Evolutionary conservation across 768 basidiomycete species (phyloP).

Genomic region (Pleurotus citrinopileatus): DNA sequence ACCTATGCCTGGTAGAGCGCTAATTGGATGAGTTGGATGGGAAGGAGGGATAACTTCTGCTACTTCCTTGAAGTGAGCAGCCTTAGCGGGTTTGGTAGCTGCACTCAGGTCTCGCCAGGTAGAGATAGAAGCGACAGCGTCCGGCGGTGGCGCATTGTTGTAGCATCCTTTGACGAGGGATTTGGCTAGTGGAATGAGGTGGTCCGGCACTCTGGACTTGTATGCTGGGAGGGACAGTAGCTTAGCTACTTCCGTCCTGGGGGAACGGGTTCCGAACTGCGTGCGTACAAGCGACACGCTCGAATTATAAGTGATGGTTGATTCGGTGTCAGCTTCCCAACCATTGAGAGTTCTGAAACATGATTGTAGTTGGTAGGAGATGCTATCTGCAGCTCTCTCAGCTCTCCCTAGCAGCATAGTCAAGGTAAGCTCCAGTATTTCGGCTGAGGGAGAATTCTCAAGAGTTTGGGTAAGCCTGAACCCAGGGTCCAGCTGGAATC

Average conservation of each 20-base stretch:
- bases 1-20: neutral
- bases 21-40: neutral
- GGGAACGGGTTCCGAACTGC: constrained; percentile 2
- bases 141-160: neutral
- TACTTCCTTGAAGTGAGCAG: neutral
- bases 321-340: no score
- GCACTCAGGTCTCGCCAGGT: neutral
- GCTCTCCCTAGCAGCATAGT: neutral
- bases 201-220: neutral
- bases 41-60: neutral
- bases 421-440: neutral
- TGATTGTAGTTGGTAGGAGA: neutral
- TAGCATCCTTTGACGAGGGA: neutral
- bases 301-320: neutral
- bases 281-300: neutral
- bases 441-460: neutral
- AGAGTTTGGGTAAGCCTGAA: neutral
- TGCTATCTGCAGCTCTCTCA: neutral
- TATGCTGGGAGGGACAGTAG: neutral
- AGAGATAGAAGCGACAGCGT: neutral
- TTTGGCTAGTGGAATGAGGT: neutral
- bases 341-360: neutral
- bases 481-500: neutral
- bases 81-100: neutral
- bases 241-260: constrained; percentile 1